Evolutionary conservation across 2,329 filamentous ascomycete species (phyloP), one percentile per base, ranked within the genome.

Genomic region (Trichophyton simii): DNA sequence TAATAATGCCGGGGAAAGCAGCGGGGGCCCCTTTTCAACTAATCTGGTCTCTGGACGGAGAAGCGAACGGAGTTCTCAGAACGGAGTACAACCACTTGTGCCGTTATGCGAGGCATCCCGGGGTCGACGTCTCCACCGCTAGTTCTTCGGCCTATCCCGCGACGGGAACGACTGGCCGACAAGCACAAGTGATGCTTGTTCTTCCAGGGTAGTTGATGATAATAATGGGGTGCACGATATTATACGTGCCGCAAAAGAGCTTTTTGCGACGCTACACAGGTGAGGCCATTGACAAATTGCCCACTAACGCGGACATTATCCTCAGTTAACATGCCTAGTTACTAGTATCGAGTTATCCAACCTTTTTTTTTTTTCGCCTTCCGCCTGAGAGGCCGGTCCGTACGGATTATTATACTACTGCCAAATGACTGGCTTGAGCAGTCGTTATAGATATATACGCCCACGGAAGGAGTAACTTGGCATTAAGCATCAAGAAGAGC

Each of bases 61-160:
- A 44, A 44, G 41, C 15, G n/a, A 18, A 44, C 41, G 41, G 41
- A 44, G 41, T 44, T 44, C 41, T 9, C 41, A 44, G 41, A 15
- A n/a, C 41, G n/a, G 34, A 38, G 34, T 13, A 38, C 34, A 38
- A 38, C 34, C 34, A 13, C 34, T 13, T 38, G 34, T 38, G 34
- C 34, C 34, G 34, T 38, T 9, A 52, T 52, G 46, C 46, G 22
- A 25, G 46, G 11, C 46, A 52, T 52, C 44, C 44, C n/a, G 46
- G 46, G 46, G 20, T 28, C 8, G 9, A 13, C 11, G 2, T 52
- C 46, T 52, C 46, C 46, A 52, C 46, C 46, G 62, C 52, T 20
- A 61, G 61, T 61, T 61, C 44, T 58, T 61, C 52, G 58, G 62
- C 50, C 61, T 48, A 44, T 36, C 57, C 54, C 5, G 20, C 41